Evolutionary conservation across 2,329 filamentous ascomycete species (phyloP), one percentile per base, ranked within the genome.

Genomic region (Penicillium fuscoglaucum): DNA sequence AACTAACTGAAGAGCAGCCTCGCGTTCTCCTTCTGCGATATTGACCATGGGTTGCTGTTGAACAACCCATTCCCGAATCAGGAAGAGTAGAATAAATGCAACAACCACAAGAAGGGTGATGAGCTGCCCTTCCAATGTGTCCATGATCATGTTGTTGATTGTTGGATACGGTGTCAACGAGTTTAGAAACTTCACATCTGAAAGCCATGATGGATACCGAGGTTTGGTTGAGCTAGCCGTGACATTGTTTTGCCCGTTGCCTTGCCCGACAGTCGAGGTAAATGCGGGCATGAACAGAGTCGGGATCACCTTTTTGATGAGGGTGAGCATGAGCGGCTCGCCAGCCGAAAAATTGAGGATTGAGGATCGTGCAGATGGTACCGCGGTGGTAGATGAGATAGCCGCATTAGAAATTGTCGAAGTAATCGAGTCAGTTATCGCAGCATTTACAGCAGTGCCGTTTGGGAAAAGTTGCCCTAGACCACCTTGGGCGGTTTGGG

Each of bases 41-140:
- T 96, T 96, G 66, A 95, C 89, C 63, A 93, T 88, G 6, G 93
- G 95, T 71, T 99, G 95, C 73, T 99, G 95, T 73, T 99, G 95
- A 10, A 99, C 92, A 51, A 99, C 95, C 84, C 96, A 99, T 77
- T 99, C 95, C 47, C 96, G 83, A 47, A 99, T 97, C 4, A 99
- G 78, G 66, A 99, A 99, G 43, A 99, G 87, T n/a, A 99, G 79
- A 59, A 99, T 97, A 74, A 98, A 99, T 58, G 89, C 92, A 45
- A 96, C 84, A 8, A 99, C 93, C 51, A 98, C 91, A 12, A 96
- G 79, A 6, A 97, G 79, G 0, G 93, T 99, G 66, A 99, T 96
- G 48, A 98, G 85, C 71, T 96, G 93, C 4, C 95, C 95, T 77
- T 99, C 95, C 4, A 97, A 79, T 0, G 93, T 85, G 65, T 92